Evolutionary conservation across 495 filamentous ascomycete genomes (phyloP).

Genomic region (Gamarada debralockiae): DNA sequence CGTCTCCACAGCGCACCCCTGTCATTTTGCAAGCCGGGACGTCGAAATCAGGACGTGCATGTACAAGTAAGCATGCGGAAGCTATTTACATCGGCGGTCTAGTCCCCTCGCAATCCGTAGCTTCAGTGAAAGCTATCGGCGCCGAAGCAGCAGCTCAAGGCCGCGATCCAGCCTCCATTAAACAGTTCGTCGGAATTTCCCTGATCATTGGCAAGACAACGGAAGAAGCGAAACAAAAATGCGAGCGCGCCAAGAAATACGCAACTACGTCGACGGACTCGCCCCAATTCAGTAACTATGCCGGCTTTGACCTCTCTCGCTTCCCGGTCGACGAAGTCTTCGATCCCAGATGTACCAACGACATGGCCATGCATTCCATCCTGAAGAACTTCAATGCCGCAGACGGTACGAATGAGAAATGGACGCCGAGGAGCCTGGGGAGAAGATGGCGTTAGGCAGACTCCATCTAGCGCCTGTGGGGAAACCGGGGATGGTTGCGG

Average conservation of each 20-base stretch:
- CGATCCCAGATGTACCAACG: neutral
- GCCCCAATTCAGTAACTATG: conserved; percentile 58
- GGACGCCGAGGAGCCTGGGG: conserved; percentile 3
- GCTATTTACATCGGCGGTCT: conserved; percentile 60
- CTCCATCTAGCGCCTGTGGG: conserved; percentile 50
- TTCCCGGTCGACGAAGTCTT: conserved; percentile 46
- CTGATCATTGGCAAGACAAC: conserved; percentile 54
- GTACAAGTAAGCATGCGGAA: conserved; percentile 59
- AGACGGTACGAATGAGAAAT: neutral
- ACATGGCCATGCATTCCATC: neutral
- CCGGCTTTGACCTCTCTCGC: conserved; percentile 55
- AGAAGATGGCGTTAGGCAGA: conserved; percentile 39
- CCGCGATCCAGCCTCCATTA: conserved; percentile 52
- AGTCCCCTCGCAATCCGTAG: conserved; percentile 43
- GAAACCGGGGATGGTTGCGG: conserved; percentile 53
- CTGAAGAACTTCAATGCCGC: neutral
- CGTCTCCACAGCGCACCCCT: conserved; percentile 59
- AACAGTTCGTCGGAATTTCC: conserved; percentile 56
- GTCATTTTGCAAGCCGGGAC: conserved; percentile 64
- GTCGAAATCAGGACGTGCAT: conserved; percentile 50
- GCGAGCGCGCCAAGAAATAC: conserved; percentile 45
- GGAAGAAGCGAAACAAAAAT: conserved; percentile 52
- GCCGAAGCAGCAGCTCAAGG: conserved; percentile 45
- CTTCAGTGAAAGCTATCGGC: conserved; percentile 51
- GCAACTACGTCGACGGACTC: conserved; percentile 50